A percentile compares a stretch with the other conserved stretches of the same genome.
Evolutionary conservation across 192 early-diverging fungal genomes (phyloP).

Genomic region (Rhizophagus sp.): DNA sequence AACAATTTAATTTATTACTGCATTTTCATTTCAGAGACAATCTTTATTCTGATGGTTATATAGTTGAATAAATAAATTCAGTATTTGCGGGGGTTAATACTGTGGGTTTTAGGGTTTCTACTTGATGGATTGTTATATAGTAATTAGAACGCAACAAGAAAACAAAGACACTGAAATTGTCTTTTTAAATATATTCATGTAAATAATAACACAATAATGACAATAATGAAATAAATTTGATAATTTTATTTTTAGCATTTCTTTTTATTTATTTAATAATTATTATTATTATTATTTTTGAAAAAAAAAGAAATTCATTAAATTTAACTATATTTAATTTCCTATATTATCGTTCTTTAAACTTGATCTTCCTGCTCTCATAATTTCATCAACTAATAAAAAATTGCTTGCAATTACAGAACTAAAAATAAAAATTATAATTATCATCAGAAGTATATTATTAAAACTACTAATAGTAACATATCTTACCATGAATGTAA

Average conservation of each 20-base stretch:
- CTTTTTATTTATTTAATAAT: background rate
- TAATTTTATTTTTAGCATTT: background rate
- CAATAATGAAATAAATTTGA: background rate
- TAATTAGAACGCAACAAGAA: too few relatives aligned
- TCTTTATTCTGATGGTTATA: background rate
- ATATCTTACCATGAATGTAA: conserved; percentile 81
- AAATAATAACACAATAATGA: background rate
- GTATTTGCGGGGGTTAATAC: too few relatives aligned
- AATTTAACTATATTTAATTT: conserved; percentile 3
- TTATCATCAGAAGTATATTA: background rate
- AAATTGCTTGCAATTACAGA: conserved; percentile 98
- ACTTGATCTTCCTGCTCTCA: conserved; percentile 61
- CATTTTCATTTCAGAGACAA: background rate
- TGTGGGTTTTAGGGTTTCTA: too few relatives aligned
- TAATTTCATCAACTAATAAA: conserved; percentile 97
- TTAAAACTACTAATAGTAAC: background rate
- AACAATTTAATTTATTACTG: background rate
- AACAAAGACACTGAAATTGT: background rate
- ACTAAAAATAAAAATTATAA: conserved; percentile 40
- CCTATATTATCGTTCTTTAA: conserved; percentile 32
- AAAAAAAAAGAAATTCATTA: background rate
- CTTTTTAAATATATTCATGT: background rate
- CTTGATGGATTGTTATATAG: too few relatives aligned
- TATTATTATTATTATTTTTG: too few relatives aligned
- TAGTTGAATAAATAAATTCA: background rate